Conservation (phyloP, 2,329 filamentous ascomycete genomes). For the Aspergillus luchuensis region DNA sequence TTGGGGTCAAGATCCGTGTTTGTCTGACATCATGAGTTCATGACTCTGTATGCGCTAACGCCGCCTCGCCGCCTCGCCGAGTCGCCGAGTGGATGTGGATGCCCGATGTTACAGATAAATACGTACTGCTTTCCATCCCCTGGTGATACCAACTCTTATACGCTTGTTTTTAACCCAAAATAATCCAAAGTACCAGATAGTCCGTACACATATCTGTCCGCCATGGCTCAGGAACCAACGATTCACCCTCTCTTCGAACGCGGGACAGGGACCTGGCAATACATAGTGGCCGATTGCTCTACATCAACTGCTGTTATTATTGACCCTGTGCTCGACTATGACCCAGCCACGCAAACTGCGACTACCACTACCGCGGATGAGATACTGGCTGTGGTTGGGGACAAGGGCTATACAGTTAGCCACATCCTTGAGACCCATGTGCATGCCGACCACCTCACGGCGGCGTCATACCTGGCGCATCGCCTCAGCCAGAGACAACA, state of each 20-base stretch:
- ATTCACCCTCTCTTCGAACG: constrained; percentile 41
- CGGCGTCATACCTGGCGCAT: constrained; percentile 59
- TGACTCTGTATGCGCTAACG: too few relatives aligned
- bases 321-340: constrained; percentile 61
- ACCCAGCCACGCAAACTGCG: constrained; percentile 45
- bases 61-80: too few relatives aligned
- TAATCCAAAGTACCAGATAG: too few relatives aligned
- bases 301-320: constrained; percentile 57
- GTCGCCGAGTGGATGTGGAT: too few relatives aligned
- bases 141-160: too few relatives aligned
- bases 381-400: constrained; percentile 47
- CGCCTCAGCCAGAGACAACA: constrained; percentile 42
- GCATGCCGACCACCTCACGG: constrained; percentile 62
- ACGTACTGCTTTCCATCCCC: too few relatives aligned
- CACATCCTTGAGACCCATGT: constrained; percentile 63
- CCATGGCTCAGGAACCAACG: constrained; percentile 21
- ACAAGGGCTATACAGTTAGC: constrained; percentile 50
- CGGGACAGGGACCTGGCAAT: constrained; percentile 61
- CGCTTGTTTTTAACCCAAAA: too few relatives aligned
- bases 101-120: too few relatives aligned
- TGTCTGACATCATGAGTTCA: too few relatives aligned
- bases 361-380: constrained; percentile 54
- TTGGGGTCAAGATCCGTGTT: too few relatives aligned
- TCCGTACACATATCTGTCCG: too few relatives aligned
- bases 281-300: constrained; percentile 57